Evolutionary conservation across 1,139 yeast species (phyloP).

Genomic region (Candida albicans): DNA sequence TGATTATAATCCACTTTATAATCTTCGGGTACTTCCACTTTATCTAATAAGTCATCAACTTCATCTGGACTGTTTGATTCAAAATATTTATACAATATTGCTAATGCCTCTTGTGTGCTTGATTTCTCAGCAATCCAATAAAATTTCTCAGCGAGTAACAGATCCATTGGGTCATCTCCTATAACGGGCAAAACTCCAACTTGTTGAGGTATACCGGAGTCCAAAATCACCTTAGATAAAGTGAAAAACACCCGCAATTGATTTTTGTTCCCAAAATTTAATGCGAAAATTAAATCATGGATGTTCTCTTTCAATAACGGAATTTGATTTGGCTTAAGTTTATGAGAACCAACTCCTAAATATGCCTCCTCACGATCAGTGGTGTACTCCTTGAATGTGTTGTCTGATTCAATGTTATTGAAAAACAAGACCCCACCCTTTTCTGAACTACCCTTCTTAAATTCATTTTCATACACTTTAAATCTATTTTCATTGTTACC

Average conservation of each 20-base stretch:
- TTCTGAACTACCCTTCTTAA: constrained; percentile 23
- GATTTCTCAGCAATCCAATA: constrained; percentile 35
- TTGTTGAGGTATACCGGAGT: constrained; percentile 71
- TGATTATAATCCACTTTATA: constrained; percentile 27
- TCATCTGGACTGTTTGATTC: constrained; percentile 30
- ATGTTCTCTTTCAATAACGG: constrained; percentile 74
- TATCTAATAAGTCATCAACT: constrained; percentile 23
- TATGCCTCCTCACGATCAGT: constrained; percentile 43
- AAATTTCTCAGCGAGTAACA: constrained; percentile 30
- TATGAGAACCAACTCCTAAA: constrained; percentile 28
- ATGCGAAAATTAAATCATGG: constrained; percentile 69
- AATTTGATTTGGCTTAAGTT: constrained; percentile 52
- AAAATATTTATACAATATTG: constrained; percentile 40
- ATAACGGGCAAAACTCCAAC: constrained; percentile 74
- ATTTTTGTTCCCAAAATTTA: constrained; percentile 57
- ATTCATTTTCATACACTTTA: constrained; percentile 31
- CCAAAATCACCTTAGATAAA: constrained; percentile 50
- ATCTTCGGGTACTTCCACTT: constrained; percentile 18
- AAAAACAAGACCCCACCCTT: constrained; percentile 61
- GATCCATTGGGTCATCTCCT: constrained; percentile 29
- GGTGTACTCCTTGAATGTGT: constrained; percentile 49
- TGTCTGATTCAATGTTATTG: constrained; percentile 73
- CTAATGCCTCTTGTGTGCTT: constrained; percentile 38
- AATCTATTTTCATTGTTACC: constrained; percentile 41
- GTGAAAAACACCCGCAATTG: constrained; percentile 50